Base-by-base conservation (phyloP, 1,284 basidiomycete genomes). In the Volvariella volvacea region DNA sequence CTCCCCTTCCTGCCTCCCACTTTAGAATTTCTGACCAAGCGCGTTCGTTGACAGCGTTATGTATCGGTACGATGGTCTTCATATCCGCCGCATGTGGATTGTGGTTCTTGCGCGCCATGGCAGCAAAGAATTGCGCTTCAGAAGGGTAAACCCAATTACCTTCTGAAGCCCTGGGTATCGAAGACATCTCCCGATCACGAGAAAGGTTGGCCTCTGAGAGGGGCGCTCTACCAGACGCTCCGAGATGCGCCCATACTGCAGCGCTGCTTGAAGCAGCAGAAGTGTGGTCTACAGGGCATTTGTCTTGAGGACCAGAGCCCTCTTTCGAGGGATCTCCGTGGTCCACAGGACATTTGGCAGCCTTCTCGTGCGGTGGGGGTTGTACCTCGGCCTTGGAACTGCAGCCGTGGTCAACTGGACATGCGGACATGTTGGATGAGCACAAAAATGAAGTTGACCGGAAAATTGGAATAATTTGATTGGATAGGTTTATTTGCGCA, bases 111-210 rank as follows among this genome's bases (percentile, higher is more conserved):
- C 95, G 82, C 48, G 84, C 78, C 83, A 99, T 93, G 6, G 96
- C 96, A 17, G 87, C 75, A 66, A 89, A 99, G 74, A 99, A 99
- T 66, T 98, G 95, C 14, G 87, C 80, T 56, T 97, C 90, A 9
- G 95, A 98, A n/a, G 95, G 95, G 65, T 99, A 99, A 22, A 97
- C 89, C 95, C 95, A 99, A 48, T 92, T 87, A 37, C 73, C 72
- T 43, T 79, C 77, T 34, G 71, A 64, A 10, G 67, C 56, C 54
- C 85, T 80, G 6, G 94, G 95, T 59, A 98, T 98, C 12, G 91
- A 89, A 3, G 94, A 97, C 21, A 80, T 73, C 58, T 90, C 87
- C 49, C 94, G 82, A 8, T 87, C 75, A 7, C 67, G 73, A 8
- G 81, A 83, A 48, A 87, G 68, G 44, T 66, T 32, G 50, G 49